Evolutionary conservation across 805 yeast species (phyloP), one percentile per base, ranked within the genome.

Genomic region (Gaillardinia entomophila): DNA sequence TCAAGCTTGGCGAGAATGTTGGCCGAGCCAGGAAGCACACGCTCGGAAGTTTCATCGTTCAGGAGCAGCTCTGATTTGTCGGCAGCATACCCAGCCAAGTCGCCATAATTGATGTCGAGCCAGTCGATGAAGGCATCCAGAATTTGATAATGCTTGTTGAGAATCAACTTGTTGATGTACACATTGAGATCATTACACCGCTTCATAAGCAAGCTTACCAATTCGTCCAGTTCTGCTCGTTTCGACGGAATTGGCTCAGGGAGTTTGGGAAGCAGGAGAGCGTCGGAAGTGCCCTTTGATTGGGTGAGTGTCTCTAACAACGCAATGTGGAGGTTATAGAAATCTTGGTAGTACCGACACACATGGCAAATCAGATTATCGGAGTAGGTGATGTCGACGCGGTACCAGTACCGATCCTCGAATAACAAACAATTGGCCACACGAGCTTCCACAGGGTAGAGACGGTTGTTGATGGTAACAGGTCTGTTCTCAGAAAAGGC

Each of bases 271-370:
- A 71, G 35, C 17, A 34, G 45, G 12, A 34, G 18, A 12, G 35
- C 24, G 8, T 29, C 30, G 12, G 32, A 33, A 12, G 30, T 31
- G 12, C 35, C 34, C 24, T 20, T 27, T 4, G 33, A 53, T 24
- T 22, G 39, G 34, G 23, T 50, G 51, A 37, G 24, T 23, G 37
- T 22, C 16, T 42, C 47, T 16, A 58, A 42, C 16, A 67, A 41
- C 13, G 54, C 32, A 13, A 61, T 50, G 36, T 71, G 76, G 15
- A 73, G 46, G 32, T 66, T 64, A 46, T 70, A 68, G 33, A 73
- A 71, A 41, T 73, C 78, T 45, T 68, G 73, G 42, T 71, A 73
- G 46, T 65, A 72, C 12, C 77, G 56, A 38, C 74, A 65, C 14
- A 73, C 47, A 31, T 61, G 60, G 35, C 64, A 55, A 27, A 57